phyloP scores from a whole-genome alignment of 2,329 filamentous ascomycete genomes.

The Fusarium euwallaceae region DNA sequence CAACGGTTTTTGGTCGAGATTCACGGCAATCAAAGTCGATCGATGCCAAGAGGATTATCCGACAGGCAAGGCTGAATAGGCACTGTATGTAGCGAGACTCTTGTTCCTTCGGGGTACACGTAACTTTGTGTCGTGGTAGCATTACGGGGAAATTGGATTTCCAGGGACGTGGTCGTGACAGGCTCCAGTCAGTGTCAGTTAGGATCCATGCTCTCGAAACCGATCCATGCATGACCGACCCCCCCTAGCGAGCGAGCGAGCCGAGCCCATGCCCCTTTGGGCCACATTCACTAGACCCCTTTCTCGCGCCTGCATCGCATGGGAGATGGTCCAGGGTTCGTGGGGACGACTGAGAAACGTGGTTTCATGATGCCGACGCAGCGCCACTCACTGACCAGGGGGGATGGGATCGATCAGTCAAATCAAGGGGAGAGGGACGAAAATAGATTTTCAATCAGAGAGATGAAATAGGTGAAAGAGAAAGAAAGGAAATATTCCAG shows the following conservation, averaged over 20 bases:
- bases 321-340: constrained; percentile 16
- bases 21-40: constrained; percentile 2
- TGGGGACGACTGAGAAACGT: constrained; percentile 22
- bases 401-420: background rate
- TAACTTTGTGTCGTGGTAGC: constrained; percentile 1
- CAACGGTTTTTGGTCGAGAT: background rate
- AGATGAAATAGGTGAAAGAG: background rate
- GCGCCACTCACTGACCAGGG: constrained; percentile 18
- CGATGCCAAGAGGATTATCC: constrained; percentile 1
- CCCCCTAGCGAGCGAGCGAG: background rate
- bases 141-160: constrained; percentile 37
- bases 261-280: constrained; percentile 20
- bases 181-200: constrained; percentile 33
- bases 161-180: constrained; percentile 42
- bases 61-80: constrained; percentile 12
- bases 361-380: constrained; percentile 42
- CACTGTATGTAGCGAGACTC: no score
- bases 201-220: constrained; percentile 35
- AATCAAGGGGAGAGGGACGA: constrained; percentile 6
- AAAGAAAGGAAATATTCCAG: constrained; percentile 4
- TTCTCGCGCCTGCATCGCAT: constrained; percentile 35
- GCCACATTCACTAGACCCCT: constrained; percentile 32
- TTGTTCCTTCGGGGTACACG: background rate
- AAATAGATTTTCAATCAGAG: constrained; percentile 13
- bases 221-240: constrained; percentile 24